phyloP scores from a whole-genome alignment of 1,284 basidiomycete genomes.

The Pterula multifida region DNA sequence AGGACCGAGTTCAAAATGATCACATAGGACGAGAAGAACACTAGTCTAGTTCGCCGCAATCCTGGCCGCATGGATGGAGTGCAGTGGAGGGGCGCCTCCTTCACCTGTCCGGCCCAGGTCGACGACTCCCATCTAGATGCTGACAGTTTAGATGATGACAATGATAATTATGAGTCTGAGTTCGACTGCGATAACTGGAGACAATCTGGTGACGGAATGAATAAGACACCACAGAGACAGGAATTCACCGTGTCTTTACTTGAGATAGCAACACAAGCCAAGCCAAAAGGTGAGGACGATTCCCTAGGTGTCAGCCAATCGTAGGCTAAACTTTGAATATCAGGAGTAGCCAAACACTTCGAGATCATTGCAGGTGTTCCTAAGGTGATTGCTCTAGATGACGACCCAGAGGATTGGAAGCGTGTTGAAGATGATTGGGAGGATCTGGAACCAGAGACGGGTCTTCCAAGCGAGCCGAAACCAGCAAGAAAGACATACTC shows the following conservation, averaged over 20 bases:
- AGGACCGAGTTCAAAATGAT: too few relatives aligned
- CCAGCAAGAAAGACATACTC: neutral
- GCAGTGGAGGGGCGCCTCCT: constrained; percentile 14
- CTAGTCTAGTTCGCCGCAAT: constrained; percentile 10
- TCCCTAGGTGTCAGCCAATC: neutral
- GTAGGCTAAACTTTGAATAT: neutral
- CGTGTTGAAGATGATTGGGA: neutral
- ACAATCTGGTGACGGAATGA: neutral
- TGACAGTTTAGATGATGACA: neutral
- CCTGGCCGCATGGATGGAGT: constrained; percentile 16
- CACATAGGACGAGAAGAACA: neutral
- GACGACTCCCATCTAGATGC: constrained; percentile 8
- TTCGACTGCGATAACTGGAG: neutral
- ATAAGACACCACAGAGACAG: neutral
- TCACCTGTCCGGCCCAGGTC: constrained; percentile 11
- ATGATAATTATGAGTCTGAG: neutral
- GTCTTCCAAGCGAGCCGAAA: neutral
- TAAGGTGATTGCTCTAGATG: neutral
- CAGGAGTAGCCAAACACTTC: neutral
- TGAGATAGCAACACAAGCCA: neutral
- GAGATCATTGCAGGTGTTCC: neutral
- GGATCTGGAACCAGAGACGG: neutral
- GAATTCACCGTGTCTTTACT: neutral
- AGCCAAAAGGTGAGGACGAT: neutral
- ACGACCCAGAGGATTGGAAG: neutral